Evolutionary conservation across 1,284 basidiomycete genomes (phyloP).

Genomic region (Mycosarcoma mackinlayi): DNA sequence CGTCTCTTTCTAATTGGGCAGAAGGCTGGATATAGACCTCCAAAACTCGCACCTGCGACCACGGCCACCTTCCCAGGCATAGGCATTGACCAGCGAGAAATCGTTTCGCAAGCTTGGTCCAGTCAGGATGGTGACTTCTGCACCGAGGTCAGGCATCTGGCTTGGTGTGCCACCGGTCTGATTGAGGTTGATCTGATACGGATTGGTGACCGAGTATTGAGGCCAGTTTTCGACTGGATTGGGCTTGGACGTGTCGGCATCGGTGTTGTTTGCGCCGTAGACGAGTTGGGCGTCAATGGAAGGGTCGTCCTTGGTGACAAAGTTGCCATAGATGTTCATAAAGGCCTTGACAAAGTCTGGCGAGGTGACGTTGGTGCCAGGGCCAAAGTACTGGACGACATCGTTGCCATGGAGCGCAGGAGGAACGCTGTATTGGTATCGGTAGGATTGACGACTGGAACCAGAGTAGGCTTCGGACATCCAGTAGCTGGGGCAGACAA

Average conservation of each 20-base stretch:
- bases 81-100: constrained; percentile 15
- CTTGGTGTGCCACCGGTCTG: constrained; percentile 23
- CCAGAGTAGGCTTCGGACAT: constrained; percentile 39
- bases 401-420: constrained; percentile 37
- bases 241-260: not conserved
- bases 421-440: constrained; percentile 39
- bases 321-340: constrained; percentile 37
- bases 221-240: constrained; percentile 32
- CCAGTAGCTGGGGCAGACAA: constrained; percentile 46
- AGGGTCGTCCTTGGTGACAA: constrained; percentile 27
- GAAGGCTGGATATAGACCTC: constrained; percentile 12
- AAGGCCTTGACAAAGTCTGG: constrained; percentile 33
- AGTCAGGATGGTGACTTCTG: constrained; percentile 5
- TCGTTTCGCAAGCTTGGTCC: constrained; percentile 5
- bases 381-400: constrained; percentile 32
- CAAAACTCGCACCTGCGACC: constrained; percentile 15
- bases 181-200: constrained; percentile 41
- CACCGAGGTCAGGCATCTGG: constrained; percentile 5
- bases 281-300: constrained; percentile 28
- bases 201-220: constrained; percentile 11
- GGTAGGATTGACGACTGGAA: constrained; percentile 22
- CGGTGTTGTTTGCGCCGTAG: constrained; percentile 7
- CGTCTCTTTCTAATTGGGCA: not conserved
- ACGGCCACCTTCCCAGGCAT: constrained; percentile 18
- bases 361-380: constrained; percentile 12